phyloP scores from a whole-genome alignment of 306 rosid genomes.

The Quercus berberidifolia region DNA sequence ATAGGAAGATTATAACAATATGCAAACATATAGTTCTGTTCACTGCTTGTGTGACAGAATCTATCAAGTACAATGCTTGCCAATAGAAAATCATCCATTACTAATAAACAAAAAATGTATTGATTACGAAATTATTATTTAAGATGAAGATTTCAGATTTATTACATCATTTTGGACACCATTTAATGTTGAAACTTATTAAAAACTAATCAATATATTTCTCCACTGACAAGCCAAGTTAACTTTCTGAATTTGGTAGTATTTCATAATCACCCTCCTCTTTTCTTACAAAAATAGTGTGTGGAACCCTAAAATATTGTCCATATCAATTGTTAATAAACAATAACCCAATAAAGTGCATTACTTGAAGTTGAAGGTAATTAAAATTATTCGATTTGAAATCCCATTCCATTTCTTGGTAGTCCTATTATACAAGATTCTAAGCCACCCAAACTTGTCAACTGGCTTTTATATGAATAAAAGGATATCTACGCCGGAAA shows the following conservation, averaged over 20 bases:
- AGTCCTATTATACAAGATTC: too few relatives aligned
- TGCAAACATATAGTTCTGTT: neutral
- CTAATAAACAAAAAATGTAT: too few relatives aligned
- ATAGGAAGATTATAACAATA: too few relatives aligned
- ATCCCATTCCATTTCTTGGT: too few relatives aligned
- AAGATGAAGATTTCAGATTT: neutral
- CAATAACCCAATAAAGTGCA: neutral
- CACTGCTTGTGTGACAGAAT: neutral
- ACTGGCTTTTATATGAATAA: neutral
- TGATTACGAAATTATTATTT: too few relatives aligned
- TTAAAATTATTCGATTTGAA: neutral
- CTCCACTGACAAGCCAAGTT: neutral
- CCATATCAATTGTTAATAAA: neutral
- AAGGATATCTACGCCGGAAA: neutral
- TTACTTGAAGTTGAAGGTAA: neutral
- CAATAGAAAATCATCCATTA: too few relatives aligned
- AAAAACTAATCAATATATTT: neutral
- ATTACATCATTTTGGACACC: neutral
- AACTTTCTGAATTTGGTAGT: too few relatives aligned
- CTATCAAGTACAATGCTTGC: neutral
- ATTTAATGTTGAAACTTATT: neutral
- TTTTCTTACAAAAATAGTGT: too few relatives aligned
- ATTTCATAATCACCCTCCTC: too few relatives aligned
- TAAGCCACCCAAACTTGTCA: too few relatives aligned
- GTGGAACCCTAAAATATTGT: neutral